Conservation (phyloP, 139 green algal species). For the Tetradesmus obliquus region DNA sequence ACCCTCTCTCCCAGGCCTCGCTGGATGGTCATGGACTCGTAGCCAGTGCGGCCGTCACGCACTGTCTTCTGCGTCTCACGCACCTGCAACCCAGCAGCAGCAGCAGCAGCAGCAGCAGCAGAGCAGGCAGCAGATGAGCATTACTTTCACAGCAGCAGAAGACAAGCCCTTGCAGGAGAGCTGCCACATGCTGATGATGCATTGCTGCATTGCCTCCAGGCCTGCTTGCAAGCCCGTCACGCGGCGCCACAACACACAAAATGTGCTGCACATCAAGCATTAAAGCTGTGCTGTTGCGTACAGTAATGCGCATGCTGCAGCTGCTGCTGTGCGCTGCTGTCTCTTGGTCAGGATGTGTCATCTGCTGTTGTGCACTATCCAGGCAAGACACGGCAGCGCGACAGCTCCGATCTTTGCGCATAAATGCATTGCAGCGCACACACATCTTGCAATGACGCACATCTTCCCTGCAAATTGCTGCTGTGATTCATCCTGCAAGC, state of each 20-base stretch:
- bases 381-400: background rate
- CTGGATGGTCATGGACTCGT: conserved; percentile 53
- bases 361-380: background rate
- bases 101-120: background rate
- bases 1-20: conserved; percentile 56
- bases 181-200: background rate
- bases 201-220: background rate
- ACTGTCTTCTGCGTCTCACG: conserved; percentile 55
- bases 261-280: background rate
- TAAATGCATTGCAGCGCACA: background rate
- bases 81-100: conserved; percentile 44
- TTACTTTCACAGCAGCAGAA: background rate
- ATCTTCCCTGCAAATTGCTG: background rate
- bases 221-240: no score
- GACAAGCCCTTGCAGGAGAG: background rate
- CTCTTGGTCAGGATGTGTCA: background rate
- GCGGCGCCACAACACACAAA: no score
- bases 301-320: background rate
- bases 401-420: background rate
- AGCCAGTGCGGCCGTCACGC: conserved; percentile 55
- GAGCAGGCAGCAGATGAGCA: no score
- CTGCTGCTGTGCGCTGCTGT: background rate
- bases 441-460: background rate
- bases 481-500: background rate
- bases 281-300: background rate